Conservation (phyloP, 768 basidiomycete genomes). For the Antrodiella citrinella region DNA sequence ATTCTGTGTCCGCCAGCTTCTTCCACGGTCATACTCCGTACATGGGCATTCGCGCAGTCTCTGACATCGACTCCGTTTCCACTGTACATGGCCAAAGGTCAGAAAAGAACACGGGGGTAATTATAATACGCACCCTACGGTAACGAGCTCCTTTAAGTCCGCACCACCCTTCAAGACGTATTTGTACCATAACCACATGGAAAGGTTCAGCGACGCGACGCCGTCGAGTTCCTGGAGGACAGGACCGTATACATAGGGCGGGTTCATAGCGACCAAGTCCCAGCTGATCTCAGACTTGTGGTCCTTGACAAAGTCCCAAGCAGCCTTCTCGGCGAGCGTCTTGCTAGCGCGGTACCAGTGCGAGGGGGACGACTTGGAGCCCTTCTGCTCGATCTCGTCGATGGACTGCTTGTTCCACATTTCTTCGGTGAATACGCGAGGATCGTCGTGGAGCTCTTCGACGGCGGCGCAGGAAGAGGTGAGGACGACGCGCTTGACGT, state of each 20-base stretch:
- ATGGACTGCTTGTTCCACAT: constrained; percentile 56
- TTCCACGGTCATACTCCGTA: constrained; percentile 38
- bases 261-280: constrained; percentile 5
- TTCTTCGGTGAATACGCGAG: constrained; percentile 32
- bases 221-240: constrained; percentile 7
- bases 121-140: constrained; percentile 1
- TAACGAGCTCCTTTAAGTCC: background rate
- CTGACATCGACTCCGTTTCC: constrained; percentile 34
- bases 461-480: constrained; percentile 58
- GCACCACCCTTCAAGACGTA: background rate
- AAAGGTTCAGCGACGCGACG: background rate
- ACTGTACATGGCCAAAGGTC: background rate
- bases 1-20: constrained; percentile 49
- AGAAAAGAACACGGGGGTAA: background rate
- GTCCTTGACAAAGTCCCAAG: constrained; percentile 40
- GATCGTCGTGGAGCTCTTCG: constrained; percentile 10
- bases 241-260: constrained; percentile 1
- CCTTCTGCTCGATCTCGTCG: constrained; percentile 38
- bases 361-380: constrained; percentile 30
- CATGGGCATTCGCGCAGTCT: constrained; percentile 45
- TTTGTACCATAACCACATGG: constrained; percentile 1
- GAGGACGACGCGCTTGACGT: constrained; percentile 60
- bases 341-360: constrained; percentile 51
- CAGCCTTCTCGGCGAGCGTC: constrained; percentile 51
- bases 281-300: constrained; percentile 26